Evolutionary conservation across 768 basidiomycete species (phyloP).

Genomic region (Lactarius hengduanensis): DNA sequence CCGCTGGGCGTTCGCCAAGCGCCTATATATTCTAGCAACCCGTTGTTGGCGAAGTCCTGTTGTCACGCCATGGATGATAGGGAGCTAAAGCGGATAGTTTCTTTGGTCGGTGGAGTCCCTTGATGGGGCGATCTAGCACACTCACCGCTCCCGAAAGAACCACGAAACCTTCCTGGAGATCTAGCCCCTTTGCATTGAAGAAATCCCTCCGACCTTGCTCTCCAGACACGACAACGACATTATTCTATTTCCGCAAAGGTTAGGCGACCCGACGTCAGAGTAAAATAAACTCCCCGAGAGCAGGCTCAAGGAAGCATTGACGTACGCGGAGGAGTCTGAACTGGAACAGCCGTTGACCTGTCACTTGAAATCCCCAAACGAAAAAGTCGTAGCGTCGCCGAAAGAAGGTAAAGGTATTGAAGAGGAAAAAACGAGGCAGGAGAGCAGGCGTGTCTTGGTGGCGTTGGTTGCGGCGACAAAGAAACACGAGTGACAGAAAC

Average conservation of each 20-base stretch:
- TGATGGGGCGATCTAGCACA: constrained; percentile 5
- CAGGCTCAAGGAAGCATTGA: constrained; percentile 25
- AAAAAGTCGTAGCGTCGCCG: constrained; percentile 68
- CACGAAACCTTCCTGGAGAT: constrained; percentile 77
- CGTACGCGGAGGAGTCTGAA: constrained; percentile 67
- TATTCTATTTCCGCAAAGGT: constrained; percentile 48
- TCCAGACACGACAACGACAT: constrained; percentile 74
- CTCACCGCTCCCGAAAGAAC: constrained; percentile 75
- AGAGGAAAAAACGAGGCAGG: constrained; percentile 57
- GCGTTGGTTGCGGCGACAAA: constrained; percentile 8
- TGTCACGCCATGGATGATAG: constrained; percentile 73
- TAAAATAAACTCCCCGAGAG: constrained; percentile 2
- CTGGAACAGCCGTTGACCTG: constrained; percentile 64
- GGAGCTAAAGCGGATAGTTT: constrained; percentile 49
- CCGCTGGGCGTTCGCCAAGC: constrained; percentile 61
- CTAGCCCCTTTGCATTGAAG: constrained; percentile 66
- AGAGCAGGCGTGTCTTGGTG: constrained; percentile 46
- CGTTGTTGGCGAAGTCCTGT: constrained; percentile 62
- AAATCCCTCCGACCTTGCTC: constrained; percentile 67
- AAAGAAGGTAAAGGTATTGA: constrained; percentile 67
- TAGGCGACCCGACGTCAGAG: constrained; percentile 22
- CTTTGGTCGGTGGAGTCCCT: neutral
- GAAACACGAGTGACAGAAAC: constrained; percentile 20
- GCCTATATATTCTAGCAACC: constrained; percentile 68
- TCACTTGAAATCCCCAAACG: constrained; percentile 66